A percentile compares a stretch with the other conserved stretches of the same genome.
Conservation (phyloP, 176 grass and related monocot species). For the maize (Zea mays) region DNA sequence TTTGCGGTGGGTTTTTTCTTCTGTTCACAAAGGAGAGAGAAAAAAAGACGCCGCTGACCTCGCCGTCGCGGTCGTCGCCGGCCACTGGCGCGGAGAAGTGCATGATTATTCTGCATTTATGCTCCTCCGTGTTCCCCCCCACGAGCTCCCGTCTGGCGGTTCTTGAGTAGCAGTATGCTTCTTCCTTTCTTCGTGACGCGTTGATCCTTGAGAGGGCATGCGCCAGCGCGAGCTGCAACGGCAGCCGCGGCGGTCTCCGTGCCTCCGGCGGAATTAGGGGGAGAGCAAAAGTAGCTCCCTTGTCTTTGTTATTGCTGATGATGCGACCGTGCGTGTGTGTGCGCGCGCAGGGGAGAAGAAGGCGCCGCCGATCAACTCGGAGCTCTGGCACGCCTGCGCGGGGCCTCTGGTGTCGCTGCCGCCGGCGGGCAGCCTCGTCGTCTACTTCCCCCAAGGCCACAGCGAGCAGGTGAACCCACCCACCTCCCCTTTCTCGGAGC, state of each 20-base stretch:
- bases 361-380: constrained; percentile 59
- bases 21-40: background rate
- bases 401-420: constrained; percentile 64
- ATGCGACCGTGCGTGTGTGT: background rate
- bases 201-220: background rate
- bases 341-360: constrained; percentile 58
- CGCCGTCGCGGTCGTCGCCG: background rate
- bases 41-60: background rate
- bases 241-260: background rate
- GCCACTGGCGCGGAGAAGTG: background rate
- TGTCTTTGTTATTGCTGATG: constrained; percentile 25
- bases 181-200: background rate
- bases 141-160: too few relatives aligned
- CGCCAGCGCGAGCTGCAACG: background rate
- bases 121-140: background rate
- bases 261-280: background rate
- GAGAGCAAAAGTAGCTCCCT: background rate
- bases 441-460: constrained; percentile 85
- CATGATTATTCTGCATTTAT: background rate
- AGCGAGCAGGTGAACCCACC: constrained; percentile 65
- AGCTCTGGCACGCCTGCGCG: constrained; percentile 73
- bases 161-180: background rate
- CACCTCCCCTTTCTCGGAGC: background rate
- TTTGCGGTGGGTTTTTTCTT: background rate
- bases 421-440: constrained; percentile 74